Evolutionary conservation across 495 filamentous ascomycete genomes (phyloP).

Genomic region (Hyphodiscus hymeniophilus): DNA sequence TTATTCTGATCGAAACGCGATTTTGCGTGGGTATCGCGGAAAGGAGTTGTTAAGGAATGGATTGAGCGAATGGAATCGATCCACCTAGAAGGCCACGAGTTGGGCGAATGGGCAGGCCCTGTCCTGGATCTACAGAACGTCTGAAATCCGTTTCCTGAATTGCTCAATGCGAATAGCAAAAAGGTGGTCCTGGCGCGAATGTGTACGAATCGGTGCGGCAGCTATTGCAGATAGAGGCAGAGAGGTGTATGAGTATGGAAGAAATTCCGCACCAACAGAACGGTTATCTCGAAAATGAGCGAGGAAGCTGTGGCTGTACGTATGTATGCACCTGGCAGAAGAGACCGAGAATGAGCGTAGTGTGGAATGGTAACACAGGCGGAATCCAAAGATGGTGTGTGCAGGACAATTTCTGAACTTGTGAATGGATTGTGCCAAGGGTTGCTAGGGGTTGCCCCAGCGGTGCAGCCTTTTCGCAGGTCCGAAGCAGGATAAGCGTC

Average conservation of each 20-base stretch:
- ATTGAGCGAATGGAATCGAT: neutral
- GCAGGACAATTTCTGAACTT: too few species aligned
- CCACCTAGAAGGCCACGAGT: slow-evolving; percentile 4
- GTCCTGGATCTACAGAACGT: slow-evolving; percentile 19
- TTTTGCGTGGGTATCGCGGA: neutral
- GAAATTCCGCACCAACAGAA: too few species aligned
- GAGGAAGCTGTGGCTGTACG: too few species aligned
- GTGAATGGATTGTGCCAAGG: too few species aligned
- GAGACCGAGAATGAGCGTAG: too few species aligned
- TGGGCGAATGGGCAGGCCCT: slow-evolving; percentile 10
- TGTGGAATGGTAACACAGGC: too few species aligned
- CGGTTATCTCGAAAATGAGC: too few species aligned
- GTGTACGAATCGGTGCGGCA: neutral
- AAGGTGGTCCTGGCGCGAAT: slow-evolving; percentile 8
- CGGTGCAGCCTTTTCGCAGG: too few species aligned
- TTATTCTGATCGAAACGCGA: slow-evolving; percentile 7
- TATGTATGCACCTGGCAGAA: too few species aligned
- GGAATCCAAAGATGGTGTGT: too few species aligned
- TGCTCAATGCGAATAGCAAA: slow-evolving; percentile 4
- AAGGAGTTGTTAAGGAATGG: slow-evolving; percentile 2
- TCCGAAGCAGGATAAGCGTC: too few species aligned
- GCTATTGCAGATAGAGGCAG: slow-evolving; percentile 3
- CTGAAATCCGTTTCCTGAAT: slow-evolving; percentile 7
- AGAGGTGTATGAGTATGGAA: neutral
- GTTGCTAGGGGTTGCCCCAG: too few species aligned